phyloP scores from a whole-genome alignment of 2,329 filamentous ascomycete species.

The Aspergillus intermedius region DNA sequence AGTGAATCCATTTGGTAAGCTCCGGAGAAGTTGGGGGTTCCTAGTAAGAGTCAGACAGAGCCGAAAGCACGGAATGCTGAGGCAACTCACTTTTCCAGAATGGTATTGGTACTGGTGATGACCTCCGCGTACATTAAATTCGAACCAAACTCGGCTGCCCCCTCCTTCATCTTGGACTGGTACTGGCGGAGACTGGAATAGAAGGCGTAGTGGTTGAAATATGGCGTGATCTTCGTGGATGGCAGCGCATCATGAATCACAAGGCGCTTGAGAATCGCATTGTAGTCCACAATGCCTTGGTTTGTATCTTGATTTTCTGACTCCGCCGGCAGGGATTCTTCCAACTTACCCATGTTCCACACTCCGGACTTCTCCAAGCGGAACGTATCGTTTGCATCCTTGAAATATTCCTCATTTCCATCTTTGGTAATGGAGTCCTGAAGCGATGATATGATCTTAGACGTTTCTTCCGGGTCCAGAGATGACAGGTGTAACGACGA shows the following conservation, averaged over 20 bases:
- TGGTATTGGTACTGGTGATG: constrained; percentile 85
- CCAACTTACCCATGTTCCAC: constrained; percentile 53
- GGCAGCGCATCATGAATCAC: constrained; percentile 68
- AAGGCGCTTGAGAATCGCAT: constrained; percentile 64
- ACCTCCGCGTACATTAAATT: constrained; percentile 82
- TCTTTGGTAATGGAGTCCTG: constrained; percentile 61
- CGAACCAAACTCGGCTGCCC: constrained; percentile 63
- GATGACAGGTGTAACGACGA: constrained; percentile 79
- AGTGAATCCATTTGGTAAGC: constrained; percentile 79
- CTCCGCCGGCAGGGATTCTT: constrained; percentile 46
- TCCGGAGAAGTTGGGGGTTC: constrained; percentile 69
- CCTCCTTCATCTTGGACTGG: constrained; percentile 51
- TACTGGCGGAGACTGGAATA: constrained; percentile 66
- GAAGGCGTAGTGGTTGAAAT: constrained; percentile 77
- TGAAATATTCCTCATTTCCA: constrained; percentile 64
- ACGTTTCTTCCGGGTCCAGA: constrained; percentile 56
- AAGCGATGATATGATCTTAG: constrained; percentile 58
- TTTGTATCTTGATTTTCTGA: constrained; percentile 30
- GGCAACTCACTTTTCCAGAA: constrained; percentile 69
- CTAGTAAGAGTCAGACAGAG: constrained; percentile 34
- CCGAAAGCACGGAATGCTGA: neutral
- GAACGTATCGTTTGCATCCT: constrained; percentile 77
- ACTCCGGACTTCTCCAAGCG: constrained; percentile 62
- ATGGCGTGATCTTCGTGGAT: constrained; percentile 65
- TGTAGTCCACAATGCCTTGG: constrained; percentile 67